Conservation (phyloP, 441 rosid species). For the Capsella rubella region DNA sequence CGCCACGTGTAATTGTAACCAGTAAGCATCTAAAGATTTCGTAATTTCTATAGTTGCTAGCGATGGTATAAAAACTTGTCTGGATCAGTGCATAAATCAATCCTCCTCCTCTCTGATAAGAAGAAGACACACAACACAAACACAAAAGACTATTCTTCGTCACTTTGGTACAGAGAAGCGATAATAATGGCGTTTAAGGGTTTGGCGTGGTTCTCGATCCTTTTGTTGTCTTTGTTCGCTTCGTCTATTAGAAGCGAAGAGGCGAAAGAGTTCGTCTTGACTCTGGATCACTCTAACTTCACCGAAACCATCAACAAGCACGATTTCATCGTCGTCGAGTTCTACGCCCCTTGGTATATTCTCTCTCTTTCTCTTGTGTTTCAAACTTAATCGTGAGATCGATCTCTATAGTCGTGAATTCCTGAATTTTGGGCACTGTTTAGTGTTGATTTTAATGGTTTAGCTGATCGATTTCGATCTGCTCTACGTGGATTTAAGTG, state of each 20-base stretch:
- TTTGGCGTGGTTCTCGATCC: conserved; percentile 47
- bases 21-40: conserved; percentile 31
- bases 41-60: background rate
- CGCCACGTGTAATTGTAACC: conserved; percentile 50
- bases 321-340: conserved; percentile 90
- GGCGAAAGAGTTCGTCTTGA: conserved; percentile 75
- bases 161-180: background rate
- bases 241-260: conserved; percentile 52
- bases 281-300: conserved; percentile 87
- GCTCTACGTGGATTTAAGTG: background rate
- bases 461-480: conserved; percentile 8
- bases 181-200: conserved; percentile 48
- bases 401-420: conserved; percentile 10
- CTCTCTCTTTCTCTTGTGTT: background rate
- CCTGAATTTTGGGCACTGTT: background rate
- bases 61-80: conserved; percentile 17
- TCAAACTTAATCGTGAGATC: background rate
- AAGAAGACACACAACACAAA: background rate
- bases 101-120: background rate
- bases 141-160: background rate
- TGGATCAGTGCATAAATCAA: background rate
- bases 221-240: conserved; percentile 48
- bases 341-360: conserved; percentile 93
- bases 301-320: conserved; percentile 72
- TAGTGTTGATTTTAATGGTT: conserved; percentile 4